phyloP scores from a whole-genome alignment of 2,329 filamentous ascomycete genomes.

The Aspergillus oerlinghausenensis region DNA sequence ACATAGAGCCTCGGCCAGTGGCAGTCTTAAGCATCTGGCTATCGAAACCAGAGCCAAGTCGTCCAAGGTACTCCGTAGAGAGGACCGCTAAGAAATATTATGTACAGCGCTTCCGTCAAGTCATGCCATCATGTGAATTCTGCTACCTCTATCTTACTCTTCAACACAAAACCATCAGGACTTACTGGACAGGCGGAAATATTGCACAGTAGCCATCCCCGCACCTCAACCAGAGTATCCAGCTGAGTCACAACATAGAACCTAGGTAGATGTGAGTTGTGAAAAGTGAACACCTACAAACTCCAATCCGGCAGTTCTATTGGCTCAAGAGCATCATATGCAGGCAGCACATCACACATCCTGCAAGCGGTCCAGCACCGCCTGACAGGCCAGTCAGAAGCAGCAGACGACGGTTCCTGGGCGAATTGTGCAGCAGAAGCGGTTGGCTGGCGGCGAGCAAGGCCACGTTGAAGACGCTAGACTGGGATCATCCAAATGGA shows the following conservation, averaged over 20 bases:
- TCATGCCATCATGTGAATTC: background rate
- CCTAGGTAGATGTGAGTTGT: no score
- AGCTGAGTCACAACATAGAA: background rate
- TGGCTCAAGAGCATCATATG: background rate
- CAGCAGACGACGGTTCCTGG: slow-evolving; percentile 12
- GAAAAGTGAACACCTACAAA: background rate
- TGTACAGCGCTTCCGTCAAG: background rate
- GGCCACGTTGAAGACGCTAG: slow-evolving; percentile 22
- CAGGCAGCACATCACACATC: background rate
- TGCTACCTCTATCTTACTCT: background rate
- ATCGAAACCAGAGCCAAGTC: background rate
- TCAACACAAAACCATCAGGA: background rate
- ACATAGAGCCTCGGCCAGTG: background rate
- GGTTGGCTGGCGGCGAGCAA: slow-evolving; percentile 14
- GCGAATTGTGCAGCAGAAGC: slow-evolving; percentile 12
- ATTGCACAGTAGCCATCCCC: background rate
- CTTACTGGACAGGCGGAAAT: background rate
- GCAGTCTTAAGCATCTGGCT: background rate
- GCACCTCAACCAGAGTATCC: background rate
- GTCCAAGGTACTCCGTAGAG: background rate
- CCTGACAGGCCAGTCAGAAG: slow-evolving; percentile 4
- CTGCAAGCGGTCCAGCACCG: background rate
- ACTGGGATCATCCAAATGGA: slow-evolving; percentile 5
- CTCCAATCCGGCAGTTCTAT: background rate
- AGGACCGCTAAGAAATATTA: background rate